A percentile compares a stretch with the other conserved stretches of the same genome.
These are phyloP conservation scores for Oehlia diaphana DNA, from an alignment of 192 early-diverging fungal genomes.

Conservation along the genomic window DNA sequence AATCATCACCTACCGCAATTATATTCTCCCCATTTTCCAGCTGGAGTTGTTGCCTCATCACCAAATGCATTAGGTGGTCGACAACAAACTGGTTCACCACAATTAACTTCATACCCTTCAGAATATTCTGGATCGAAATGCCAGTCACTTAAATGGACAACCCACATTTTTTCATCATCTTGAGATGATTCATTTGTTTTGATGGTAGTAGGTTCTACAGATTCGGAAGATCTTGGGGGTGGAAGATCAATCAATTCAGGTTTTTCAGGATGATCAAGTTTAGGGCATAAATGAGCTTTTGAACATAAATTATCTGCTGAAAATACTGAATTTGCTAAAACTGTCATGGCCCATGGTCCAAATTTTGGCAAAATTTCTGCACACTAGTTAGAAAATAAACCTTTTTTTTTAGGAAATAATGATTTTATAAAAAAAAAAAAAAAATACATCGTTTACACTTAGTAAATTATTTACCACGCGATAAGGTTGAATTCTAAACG, in stretches of 20 bases:
- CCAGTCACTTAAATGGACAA: slow-evolving; percentile 29
- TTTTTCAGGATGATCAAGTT: neutral
- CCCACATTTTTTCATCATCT: slow-evolving; percentile 17
- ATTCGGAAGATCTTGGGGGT: neutral
- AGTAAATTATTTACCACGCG: slow-evolving; percentile 1
- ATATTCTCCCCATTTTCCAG: slow-evolving; percentile 31
- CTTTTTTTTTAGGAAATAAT: neutral
- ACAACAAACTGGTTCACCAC: slow-evolving; percentile 30
- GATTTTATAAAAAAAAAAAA: neutral
- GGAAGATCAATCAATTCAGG: slow-evolving; percentile 3
- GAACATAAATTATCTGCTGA: slow-evolving; percentile 4
- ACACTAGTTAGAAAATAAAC: neutral
- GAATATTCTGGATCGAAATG: slow-evolving; percentile 26
- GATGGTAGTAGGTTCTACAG: neutral
- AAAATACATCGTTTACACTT: too few species aligned
- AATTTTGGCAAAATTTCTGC: slow-evolving; percentile 12
- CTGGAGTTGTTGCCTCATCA: slow-evolving; percentile 3
- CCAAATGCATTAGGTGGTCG: slow-evolving; percentile 16
- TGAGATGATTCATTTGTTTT: neutral
- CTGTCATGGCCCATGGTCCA: slow-evolving; percentile 13
- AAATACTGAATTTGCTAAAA: slow-evolving; percentile 15
- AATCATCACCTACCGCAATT: neutral
- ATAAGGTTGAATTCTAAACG: neutral
- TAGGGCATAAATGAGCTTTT: slow-evolving; percentile 15
- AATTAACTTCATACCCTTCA: slow-evolving; percentile 27